These are phyloP conservation scores for Triticum timopheevii DNA, from an alignment of 176 grass and related monocot species.

Conservation along the genomic window DNA sequence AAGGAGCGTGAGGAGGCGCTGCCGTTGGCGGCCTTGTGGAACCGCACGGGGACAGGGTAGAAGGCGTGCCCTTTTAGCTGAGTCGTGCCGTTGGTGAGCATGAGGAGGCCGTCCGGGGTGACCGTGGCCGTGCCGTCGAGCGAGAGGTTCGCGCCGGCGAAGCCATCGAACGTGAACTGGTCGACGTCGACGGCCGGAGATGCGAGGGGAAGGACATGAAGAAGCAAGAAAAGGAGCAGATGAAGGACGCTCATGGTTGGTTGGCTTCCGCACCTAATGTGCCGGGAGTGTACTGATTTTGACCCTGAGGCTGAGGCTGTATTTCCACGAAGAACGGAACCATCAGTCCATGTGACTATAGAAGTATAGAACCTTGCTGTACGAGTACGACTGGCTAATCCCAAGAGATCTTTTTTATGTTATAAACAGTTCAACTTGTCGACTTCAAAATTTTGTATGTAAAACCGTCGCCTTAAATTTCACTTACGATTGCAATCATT, in stretches of 20 bases:
- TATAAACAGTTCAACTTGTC: background rate
- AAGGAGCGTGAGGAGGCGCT: conserved; percentile 35
- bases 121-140: conserved; percentile 42
- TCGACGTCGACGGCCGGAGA: conserved; percentile 1
- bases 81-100: conserved; percentile 50
- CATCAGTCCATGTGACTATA: background rate
- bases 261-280: background rate
- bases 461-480: background rate
- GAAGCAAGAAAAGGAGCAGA: conserved; percentile 20
- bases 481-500: background rate
- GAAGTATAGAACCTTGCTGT: background rate
- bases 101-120: conserved; percentile 39
- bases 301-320: background rate
- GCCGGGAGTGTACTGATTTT: background rate
- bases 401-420: background rate
- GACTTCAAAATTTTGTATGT: background rate
- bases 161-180: conserved; percentile 43
- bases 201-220: background rate
- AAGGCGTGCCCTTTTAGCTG: conserved; percentile 56
- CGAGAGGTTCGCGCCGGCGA: conserved; percentile 30
- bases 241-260: conserved; percentile 18
- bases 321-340: background rate
- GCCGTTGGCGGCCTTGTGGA: background rate
- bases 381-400: background rate
- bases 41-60: conserved; percentile 23